Evolutionary conservation across 106 monocot genomes (phyloP), one percentile per base, ranked within the genome.

Genomic region (Gastrodia elata): DNA sequence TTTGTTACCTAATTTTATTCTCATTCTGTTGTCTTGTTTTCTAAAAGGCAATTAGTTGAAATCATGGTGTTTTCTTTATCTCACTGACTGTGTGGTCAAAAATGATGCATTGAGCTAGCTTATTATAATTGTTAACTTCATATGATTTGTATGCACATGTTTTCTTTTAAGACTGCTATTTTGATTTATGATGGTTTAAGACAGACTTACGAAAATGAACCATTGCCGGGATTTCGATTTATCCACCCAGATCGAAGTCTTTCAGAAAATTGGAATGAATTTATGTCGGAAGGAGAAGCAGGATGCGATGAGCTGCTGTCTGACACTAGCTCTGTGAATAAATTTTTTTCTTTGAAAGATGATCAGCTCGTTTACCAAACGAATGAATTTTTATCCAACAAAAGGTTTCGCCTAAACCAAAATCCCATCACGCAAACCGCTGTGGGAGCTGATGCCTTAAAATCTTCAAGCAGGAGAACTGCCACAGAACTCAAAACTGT

Each of bases 201-300:
- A 38, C 90, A 94, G 94, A 94, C 80, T 79, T 90, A 94, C 39
- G 90, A 89, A 55, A 87, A 87, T 26, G 77, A 86, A 33, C 80
- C 78, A 18, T 78, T 87, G 36, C 86, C 83, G 42, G 88, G 83
- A 57, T 70, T 75, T 76, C 84, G 73, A 27, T 80, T 74, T 52
- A 71, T 84, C 28, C 80, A 39, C 34, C 78, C 83, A 2, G 89
- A 91, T 16, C 75, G 76, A 68, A 88, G 83, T 44, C 55, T 85
- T 20, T 83, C 89, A 6, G 83, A 87, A 41, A 83, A 59, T 49
- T 90, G 87, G 84, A 73, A 80, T 59, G 81, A 44, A 34, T 61
- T 80, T 39, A 79, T 40, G 24, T 18, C 86, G 35, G 82, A 84
- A 38, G 85, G 58, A 74, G 85, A 84, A 84, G 73, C 68, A 56